Base-by-base conservation (phyloP, 176 grass and related monocot genomes). In the Ampelocalamus luodianensis region DNA sequence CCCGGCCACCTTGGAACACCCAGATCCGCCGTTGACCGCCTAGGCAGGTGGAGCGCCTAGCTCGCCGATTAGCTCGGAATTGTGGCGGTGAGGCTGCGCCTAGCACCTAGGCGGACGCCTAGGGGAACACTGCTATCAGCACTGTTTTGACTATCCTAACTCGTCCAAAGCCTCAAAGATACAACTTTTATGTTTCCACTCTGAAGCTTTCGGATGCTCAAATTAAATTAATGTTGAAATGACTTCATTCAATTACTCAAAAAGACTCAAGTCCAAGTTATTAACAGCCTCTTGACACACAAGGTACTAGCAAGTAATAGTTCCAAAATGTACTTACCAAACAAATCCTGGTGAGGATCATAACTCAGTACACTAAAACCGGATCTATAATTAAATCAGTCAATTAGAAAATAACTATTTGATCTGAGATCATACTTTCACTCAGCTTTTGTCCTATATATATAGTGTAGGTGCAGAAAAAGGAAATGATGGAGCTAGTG, bases 171-270 rank as follows among this genome's bases (percentile, higher is more conserved):
- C 58, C 42, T 72, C 43, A 74, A 11, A 6, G 39, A 17, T 45
- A 12, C 16, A 46, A 18, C 24, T 32, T 61, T 15, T n/a, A 2
- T 5, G 15, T n/a, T 44, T 78, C 62, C 46, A 17, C 3, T 55
- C 23, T 29, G 46, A 46, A 70, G 37, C 17, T 68, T 77, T 53
- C 29, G 55, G 22, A 68, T 54, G 27, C 64, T 68, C 11, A 68
- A 40, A 53, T 13, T 18, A 79, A 79, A 1, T 45, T 38, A 15
- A 18, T 45, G 76, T n/a, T 79, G 4, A 65, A 79, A 79, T 46
- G 5, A 48, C 13, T 46, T 48, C 10, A 32, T 46, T 34, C 9
- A 79, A 65, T 76, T 65, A 79, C 4, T 34, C 27, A 16, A 79
- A 79, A 79, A 0, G 29, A 9, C 8, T 36, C n/a, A n/a, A 36